Evolutionary conservation across 2,329 filamentous ascomycete species (phyloP).

Genomic region (Cladosporium sp.): DNA sequence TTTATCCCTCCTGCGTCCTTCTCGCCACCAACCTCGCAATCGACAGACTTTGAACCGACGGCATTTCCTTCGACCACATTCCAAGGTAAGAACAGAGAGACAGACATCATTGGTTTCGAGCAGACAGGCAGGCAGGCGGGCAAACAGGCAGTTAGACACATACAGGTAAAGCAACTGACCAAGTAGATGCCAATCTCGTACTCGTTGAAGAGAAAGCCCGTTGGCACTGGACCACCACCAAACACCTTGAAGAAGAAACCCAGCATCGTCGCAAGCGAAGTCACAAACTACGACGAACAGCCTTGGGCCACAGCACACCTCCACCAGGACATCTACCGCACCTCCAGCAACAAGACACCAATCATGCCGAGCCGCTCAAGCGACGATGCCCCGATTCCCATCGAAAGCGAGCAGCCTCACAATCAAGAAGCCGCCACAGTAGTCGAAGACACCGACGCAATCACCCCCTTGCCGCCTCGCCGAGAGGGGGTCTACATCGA

Average conservation of each 20-base stretch:
- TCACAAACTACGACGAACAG: neutral
- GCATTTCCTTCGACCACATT: neutral
- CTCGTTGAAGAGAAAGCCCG: neutral
- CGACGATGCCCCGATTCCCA: neutral
- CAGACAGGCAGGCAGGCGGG: neutral
- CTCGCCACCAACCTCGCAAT: neutral
- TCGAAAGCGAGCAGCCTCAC: neutral
- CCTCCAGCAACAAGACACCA: neutral
- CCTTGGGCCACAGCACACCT: conserved; percentile 19
- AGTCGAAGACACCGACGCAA: conserved; percentile 10
- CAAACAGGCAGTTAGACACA: neutral
- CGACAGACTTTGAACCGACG: neutral
- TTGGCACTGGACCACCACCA: neutral
- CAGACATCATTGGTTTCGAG: neutral
- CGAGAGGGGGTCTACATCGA: conserved; percentile 21
- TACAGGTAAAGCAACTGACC: neutral
- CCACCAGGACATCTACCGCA: neutral
- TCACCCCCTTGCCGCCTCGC: neutral
- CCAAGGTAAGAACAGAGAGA: conserved; percentile 9
- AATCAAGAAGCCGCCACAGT: neutral
- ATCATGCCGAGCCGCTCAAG: neutral
- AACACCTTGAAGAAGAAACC: neutral
- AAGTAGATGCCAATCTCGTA: conserved; percentile 6
- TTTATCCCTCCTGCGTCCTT: neutral
- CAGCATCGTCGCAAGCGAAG: neutral